Base-by-base conservation (phyloP, 441 rosid species). In the Populus tomentosa region DNA sequence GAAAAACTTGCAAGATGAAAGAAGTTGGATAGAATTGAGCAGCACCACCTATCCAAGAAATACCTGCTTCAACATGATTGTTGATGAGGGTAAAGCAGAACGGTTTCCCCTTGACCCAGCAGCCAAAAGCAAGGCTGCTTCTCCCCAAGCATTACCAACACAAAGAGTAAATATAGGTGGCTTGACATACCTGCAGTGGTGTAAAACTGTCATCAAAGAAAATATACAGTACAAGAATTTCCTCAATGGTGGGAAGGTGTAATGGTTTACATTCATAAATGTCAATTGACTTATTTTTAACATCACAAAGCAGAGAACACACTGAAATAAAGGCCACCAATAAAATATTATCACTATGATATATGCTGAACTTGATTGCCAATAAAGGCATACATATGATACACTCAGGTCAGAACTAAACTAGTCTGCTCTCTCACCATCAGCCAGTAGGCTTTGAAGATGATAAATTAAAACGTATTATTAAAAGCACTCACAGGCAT, bases 81-180 rank as follows among this genome's bases (percentile, higher is more conserved):
- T 90, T n/a, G 98, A 88, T 30, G 97, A 95, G 72, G 99, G 97
- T 79, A 94, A 87, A 67, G 99, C 97, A 80, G 97, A 85, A 32
- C 97, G 94, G 53, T 92, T 89, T 80, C 97, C 99, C 86, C 77
- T 86, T 53, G 92, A 87, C 38, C 99, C 98, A 53, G 98, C 97
- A 81, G 98, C 94, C 87, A 95, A 84, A 79, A 88, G 94, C 76
- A 95, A 87, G 56, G 98, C 97, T 74, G 97, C 99, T 89, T 95
- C 99, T 77, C 97, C 99, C 99, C 98, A 95, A 77, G 99, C 98
- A 85, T 91, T 92, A 71, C 97, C 98, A 46, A 92, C 94, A 78
- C 98, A 95, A 0, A 95, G 92, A 71, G 99, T 95, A 82, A 89
- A 92, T 80, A 95, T 92, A 33, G 97, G 98, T 50, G 95, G 88